These are phyloP conservation scores for Didymella pomorum DNA, from an alignment of 2,329 filamentous ascomycete genomes.

Conservation along the genomic window DNA sequence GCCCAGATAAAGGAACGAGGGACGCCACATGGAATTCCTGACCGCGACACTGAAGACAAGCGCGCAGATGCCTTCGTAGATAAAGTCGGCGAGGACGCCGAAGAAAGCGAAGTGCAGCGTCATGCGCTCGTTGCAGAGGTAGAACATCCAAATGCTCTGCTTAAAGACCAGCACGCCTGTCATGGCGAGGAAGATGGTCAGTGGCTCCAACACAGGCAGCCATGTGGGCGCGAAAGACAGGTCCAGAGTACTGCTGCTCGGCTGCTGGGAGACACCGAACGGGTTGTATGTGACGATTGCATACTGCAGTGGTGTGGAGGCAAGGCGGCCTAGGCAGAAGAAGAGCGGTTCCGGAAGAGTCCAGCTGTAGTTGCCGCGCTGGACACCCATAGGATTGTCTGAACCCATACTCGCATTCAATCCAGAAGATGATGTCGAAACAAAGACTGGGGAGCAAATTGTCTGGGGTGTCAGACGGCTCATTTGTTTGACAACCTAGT, in stretches of 20 bases:
- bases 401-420: neutral
- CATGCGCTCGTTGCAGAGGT: neutral
- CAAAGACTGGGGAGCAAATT: neutral
- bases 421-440: neutral
- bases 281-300: neutral
- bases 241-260: neutral
- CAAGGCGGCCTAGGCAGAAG: neutral
- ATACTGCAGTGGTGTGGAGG: neutral
- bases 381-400: neutral
- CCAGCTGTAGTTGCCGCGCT: neutral
- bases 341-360: neutral
- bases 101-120: neutral
- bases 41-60: neutral
- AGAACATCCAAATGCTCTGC: neutral
- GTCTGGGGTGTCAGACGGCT: neutral
- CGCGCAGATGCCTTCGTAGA: neutral
- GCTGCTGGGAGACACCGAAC: neutral
- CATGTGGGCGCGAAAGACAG: neutral
- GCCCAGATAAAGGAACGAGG: neutral
- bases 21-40: neutral
- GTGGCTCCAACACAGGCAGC: neutral
- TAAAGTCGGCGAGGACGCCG: neutral
- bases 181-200: neutral
- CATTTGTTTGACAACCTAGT: neutral
- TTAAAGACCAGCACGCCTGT: neutral